Base-by-base conservation (phyloP, 805 yeast species). In the Wickerhamomyces ciferrii region DNA sequence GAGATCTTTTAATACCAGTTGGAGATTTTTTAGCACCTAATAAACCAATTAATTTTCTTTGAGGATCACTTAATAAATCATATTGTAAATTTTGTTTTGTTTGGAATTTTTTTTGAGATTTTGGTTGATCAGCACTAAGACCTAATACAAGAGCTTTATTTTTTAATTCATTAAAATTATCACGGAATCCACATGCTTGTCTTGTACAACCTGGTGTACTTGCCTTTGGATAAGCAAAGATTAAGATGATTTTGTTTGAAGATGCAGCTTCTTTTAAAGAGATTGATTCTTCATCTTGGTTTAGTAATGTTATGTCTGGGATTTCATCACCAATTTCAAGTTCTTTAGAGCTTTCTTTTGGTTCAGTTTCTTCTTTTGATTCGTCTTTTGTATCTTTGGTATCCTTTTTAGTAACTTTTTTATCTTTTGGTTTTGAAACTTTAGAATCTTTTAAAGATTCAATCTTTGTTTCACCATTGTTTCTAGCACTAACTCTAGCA, bases 131-230 rank as follows among this genome's bases (percentile, higher is more conserved):
- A 4, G 92, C 83, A 58, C 95, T 84, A 43, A 92, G 63, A 0
- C 99, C 99, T 55, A 76, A 81, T 1, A 92, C 83, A 0, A 77
- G 68, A 2, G 82, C 83, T 21, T 75, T 76, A 35, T 76, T 68
- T 41, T 70, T 63, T 56, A 86, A 75, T 38, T 74, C 69, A 2
- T 74, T 70, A 62, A 68, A 83, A 55, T 79, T 79, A 53, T 79
- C 83, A 56, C 94, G 81, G 63, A 85, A 94, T 0, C 97, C 97
- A 62, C 86, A 78, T 2, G 91, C 97, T 68, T 92, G 99, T 56
- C 89, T 78, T 1, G 99, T 92, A 66, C 99, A 94, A 3, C 99
- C 99, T 1, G 97, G 96, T 0, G 98, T 92, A 23, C 85, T 81
- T 0, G 98, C 98, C 60, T 76, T 84, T 45, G 98, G 98, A 61